These are phyloP conservation scores for Yamadazyma diospyri DNA, from an alignment of 1,139 yeast species.

Conservation along the genomic window DNA sequence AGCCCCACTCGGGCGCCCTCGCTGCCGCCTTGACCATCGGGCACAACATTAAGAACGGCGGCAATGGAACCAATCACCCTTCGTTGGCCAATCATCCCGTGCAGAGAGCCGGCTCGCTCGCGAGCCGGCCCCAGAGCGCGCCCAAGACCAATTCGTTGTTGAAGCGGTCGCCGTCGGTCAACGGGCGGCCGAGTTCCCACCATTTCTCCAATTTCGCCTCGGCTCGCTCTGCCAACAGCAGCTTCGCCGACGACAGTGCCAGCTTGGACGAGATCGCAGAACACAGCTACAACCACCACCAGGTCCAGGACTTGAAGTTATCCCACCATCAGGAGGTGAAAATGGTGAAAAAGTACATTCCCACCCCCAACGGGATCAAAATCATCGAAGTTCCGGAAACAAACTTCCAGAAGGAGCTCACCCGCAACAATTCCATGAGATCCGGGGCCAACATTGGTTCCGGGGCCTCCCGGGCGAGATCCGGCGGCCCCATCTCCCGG, in stretches of 20 bases:
- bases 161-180: conserved; percentile 13
- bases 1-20: conserved; percentile 40
- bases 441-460: conserved; percentile 26
- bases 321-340: conserved; percentile 17
- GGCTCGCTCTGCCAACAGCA: conserved; percentile 7
- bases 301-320: conserved; percentile 25
- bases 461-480: no score
- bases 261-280: conserved; percentile 29
- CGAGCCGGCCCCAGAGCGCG: neutral
- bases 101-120: conserved; percentile 15
- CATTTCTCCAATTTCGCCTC: neutral
- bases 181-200: conserved; percentile 1
- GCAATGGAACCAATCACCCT: conserved; percentile 8
- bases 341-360: conserved; percentile 47
- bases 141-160: conserved; percentile 12
- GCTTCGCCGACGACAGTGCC: conserved; percentile 24
- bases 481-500: no score
- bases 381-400: conserved; percentile 46
- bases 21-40: conserved; percentile 50
- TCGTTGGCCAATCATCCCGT: conserved; percentile 9
- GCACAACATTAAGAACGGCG: conserved; percentile 14
- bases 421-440: conserved; percentile 40
- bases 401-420: conserved; percentile 35
- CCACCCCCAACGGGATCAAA: conserved; percentile 47
- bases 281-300: conserved; percentile 21